Percentiles rank a stretch among this genome's conserved stretches.
Conservation (phyloP, 2,329 filamentous ascomycete species). For the Penicillium decumbens region DNA sequence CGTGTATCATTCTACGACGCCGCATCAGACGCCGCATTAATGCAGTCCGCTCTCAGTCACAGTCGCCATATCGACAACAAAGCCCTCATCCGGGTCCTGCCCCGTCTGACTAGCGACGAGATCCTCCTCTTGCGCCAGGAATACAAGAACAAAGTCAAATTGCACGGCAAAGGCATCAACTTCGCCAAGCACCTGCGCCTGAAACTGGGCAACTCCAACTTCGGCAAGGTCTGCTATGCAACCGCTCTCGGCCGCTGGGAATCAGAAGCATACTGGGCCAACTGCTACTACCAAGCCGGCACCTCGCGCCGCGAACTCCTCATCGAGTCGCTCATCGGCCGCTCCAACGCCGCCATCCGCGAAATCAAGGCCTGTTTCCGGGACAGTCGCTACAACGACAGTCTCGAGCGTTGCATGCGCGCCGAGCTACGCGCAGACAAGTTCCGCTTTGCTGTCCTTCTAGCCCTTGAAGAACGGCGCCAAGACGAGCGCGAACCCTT, state of each 20-base stretch:
- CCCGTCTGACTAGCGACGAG: constrained; percentile 78
- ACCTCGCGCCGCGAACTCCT: constrained; percentile 79
- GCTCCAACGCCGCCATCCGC: constrained; percentile 79
- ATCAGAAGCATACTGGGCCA: constrained; percentile 94
- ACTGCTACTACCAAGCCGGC: constrained; percentile 93
- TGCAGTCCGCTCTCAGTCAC: constrained; percentile 69
- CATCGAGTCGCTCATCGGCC: constrained; percentile 88
- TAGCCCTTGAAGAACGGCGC: constrained; percentile 73
- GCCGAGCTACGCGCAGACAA: constrained; percentile 93
- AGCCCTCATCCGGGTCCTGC: constrained; percentile 76
- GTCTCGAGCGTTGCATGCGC: constrained; percentile 77
- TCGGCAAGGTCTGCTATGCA: constrained; percentile 89
- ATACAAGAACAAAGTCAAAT: constrained; percentile 84
- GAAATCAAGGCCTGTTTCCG: constrained; percentile 83
- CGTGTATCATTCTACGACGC: constrained; percentile 80
- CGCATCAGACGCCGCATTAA: constrained; percentile 67
- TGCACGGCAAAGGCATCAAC: constrained; percentile 47
- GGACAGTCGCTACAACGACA: constrained; percentile 87
- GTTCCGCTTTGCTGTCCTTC: constrained; percentile 81
- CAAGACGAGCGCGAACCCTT: constrained; percentile 74
- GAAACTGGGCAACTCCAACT: constrained; percentile 48
- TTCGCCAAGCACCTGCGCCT: constrained; percentile 50
- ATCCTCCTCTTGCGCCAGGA: constrained; percentile 78
- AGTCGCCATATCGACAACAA: constrained; percentile 63
- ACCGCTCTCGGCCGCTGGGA: constrained; percentile 88